Base-by-base conservation (phyloP, 2,329 filamentous ascomycete genomes). In the Paecilomyces dactylethromorphus region DNA sequence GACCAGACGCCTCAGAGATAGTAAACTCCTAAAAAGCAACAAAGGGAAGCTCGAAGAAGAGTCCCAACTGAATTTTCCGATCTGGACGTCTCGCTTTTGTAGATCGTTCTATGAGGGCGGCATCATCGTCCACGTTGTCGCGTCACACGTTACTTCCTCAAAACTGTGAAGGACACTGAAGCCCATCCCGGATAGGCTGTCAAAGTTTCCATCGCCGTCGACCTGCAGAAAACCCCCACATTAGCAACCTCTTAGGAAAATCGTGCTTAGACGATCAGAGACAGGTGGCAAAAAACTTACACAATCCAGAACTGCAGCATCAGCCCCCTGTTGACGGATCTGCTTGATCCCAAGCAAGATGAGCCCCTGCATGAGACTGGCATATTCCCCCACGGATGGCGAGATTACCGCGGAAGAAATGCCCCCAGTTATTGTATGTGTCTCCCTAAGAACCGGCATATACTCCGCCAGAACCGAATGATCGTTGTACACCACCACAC, bases 381-480 rank as follows among this genome's bases (percentile, higher is more conserved):
- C 85, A 68, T 90, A 89, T 60, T 88, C 85, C 54, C 84, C 84
- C 1, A 85, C 82, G 1, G 83, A 82, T 0, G 88, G 81, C 1
- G 87, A 86, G 53, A 94, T 88, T 11, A 94, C 85, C 0, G 90
- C 90, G 22, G 89, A 90, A 13, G 92, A 86, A 53, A 96, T 91
- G 6, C 91, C 91, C 3, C 90, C 90, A 4, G 88, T 82, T 12
- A 66, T 62, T 52, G 82, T 80, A 21, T 80, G 79, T 6, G 78
- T 74, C 29, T 87, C 83, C 59, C 84, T 82, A 62, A 94, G 77
- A 1, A 84, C 79, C 0, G 91, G 90, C 55, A 94, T 82, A 65
- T 86, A 87, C 29, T 85, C 85, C 6, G 87, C 84, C 53, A 95
- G 76, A 12, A 81, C 79, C 57, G 89, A 90, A 52, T 84, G 83